These are phyloP conservation scores for Didymella pomorum DNA, from an alignment of 2,329 filamentous ascomycete genomes.

Conservation along the genomic window DNA sequence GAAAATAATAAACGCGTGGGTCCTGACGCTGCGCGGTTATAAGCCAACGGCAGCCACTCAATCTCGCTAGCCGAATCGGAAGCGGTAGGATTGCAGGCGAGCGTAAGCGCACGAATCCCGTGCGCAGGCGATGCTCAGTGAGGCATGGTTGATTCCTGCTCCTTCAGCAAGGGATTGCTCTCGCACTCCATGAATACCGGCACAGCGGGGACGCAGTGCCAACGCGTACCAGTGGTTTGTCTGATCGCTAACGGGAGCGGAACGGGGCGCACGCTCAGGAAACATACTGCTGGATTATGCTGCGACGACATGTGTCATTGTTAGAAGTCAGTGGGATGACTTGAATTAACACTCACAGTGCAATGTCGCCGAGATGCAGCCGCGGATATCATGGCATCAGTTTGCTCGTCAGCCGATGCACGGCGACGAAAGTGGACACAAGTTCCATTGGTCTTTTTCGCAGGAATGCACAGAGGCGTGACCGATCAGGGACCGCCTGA, in stretches of 20 bases:
- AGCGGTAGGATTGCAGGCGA: slow-evolving; percentile 29
- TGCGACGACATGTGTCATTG: slow-evolving; percentile 19
- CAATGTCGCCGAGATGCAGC: slow-evolving; percentile 22
- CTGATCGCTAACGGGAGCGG: slow-evolving; percentile 39
- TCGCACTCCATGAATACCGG: slow-evolving; percentile 22
- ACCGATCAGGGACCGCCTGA: slow-evolving; percentile 27
- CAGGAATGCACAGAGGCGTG: slow-evolving; percentile 44
- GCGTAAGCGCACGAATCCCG: slow-evolving; percentile 23
- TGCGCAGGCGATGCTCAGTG: slow-evolving; percentile 22
- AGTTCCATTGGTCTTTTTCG: slow-evolving; percentile 22
- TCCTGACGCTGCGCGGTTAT: slow-evolving; percentile 28
- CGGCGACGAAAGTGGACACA: slow-evolving; percentile 16
- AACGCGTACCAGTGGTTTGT: slow-evolving; percentile 30
- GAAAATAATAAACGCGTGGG: slow-evolving; percentile 28
- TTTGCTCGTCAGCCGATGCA: slow-evolving; percentile 20
- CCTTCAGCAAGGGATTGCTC: slow-evolving; percentile 17
- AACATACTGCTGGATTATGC: slow-evolving; percentile 28
- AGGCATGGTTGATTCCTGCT: slow-evolving; percentile 14
- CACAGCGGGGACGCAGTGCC: slow-evolving; percentile 26
- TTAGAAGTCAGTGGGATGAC: background rate
- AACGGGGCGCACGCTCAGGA: slow-evolving; percentile 34
- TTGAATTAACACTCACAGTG: slow-evolving; percentile 1
- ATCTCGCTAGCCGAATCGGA: slow-evolving; percentile 28
- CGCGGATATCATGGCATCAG: slow-evolving; percentile 27
- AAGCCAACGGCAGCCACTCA: slow-evolving; percentile 21